A percentile compares a stretch with the other conserved stretches of the same genome.
These are phyloP conservation scores for Vaccinium myrtillus DNA, from an alignment of 148 eudicot species.

Conservation along the genomic window DNA sequence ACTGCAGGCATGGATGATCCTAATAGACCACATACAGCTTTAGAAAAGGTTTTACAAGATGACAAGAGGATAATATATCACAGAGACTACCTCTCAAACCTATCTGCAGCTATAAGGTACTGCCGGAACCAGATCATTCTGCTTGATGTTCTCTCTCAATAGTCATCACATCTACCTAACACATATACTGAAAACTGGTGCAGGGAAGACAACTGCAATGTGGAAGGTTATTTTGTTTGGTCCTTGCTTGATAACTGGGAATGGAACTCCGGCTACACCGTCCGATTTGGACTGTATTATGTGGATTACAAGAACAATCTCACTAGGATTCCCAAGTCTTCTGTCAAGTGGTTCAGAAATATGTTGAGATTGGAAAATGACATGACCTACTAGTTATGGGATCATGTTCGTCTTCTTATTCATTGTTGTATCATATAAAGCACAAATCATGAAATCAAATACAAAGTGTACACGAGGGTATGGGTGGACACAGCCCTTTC, in stretches of 20 bases:
- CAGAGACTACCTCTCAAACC: conserved; percentile 88
- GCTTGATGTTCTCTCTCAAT: neutral
- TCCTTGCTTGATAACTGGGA: conserved; percentile 99
- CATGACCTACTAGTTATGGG: conserved; percentile 14
- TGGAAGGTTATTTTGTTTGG: conserved; percentile 94
- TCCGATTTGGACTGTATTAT: conserved; percentile 82
- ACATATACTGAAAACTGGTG: conserved; percentile 9
- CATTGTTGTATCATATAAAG: neutral
- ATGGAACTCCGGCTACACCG: conserved; percentile 82
- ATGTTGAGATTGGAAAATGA: conserved; percentile 38
- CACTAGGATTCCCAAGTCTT: conserved; percentile 84
- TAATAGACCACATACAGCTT: conserved; percentile 35
- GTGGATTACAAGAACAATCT: conserved; percentile 87
- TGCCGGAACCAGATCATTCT: neutral
- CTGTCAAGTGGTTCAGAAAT: conserved; percentile 74
- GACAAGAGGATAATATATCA: conserved; percentile 75
- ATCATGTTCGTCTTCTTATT: neutral
- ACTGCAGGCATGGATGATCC: conserved; percentile 82
- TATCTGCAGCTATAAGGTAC: conserved; percentile 92
- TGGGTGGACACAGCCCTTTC: neutral
- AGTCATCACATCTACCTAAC: neutral
- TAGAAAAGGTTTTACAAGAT: conserved; percentile 71
- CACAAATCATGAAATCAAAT: neutral
- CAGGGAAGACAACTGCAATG: conserved; percentile 84
- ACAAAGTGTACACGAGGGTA: neutral